Conservation (phyloP, 352 stramenopile species). For the Globisporangium mamillatum region DNA sequence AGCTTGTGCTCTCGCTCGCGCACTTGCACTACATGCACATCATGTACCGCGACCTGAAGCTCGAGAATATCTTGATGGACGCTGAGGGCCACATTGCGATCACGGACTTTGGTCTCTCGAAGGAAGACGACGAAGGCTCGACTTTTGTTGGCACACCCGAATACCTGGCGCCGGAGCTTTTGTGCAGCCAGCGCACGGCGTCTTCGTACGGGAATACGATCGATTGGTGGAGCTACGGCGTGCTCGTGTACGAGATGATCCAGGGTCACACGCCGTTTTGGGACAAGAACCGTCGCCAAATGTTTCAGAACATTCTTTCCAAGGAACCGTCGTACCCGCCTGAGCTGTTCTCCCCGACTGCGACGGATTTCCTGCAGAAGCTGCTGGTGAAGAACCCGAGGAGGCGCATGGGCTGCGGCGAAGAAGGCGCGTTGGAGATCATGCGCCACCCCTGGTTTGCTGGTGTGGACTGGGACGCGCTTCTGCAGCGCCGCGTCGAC, state of each 20-base stretch:
- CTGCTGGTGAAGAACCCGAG: slow-evolving; percentile 76
- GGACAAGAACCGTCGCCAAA: slow-evolving; percentile 79
- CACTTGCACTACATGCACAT: slow-evolving; percentile 88
- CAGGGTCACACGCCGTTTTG: slow-evolving; percentile 80
- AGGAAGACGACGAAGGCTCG: slow-evolving; percentile 80
- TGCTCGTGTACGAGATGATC: slow-evolving; percentile 89
- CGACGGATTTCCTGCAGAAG: slow-evolving; percentile 62
- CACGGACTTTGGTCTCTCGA: slow-evolving; percentile 87
- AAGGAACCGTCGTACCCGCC: slow-evolving; percentile 61
- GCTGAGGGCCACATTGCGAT: slow-evolving; percentile 80
- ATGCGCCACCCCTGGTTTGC: slow-evolving; percentile 82
- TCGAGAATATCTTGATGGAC: slow-evolving; percentile 90
- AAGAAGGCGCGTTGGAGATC: slow-evolving; percentile 67
- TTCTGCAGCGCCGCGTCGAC: slow-evolving; percentile 60
- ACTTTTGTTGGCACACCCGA: slow-evolving; percentile 84
- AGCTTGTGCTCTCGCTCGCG: slow-evolving; percentile 76
- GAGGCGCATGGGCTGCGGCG: slow-evolving; percentile 59
- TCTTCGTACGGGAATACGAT: slow-evolving; percentile 84
- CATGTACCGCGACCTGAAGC: slow-evolving; percentile 89
- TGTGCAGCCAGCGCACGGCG: slow-evolving; percentile 67
- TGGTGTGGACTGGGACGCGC: slow-evolving; percentile 73
- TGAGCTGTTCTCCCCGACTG: slow-evolving; percentile 62
- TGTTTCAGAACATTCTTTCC: slow-evolving; percentile 86
- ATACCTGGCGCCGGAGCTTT: slow-evolving; percentile 81
- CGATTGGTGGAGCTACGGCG: slow-evolving; percentile 87